A percentile compares a stretch with the other conserved stretches of the same genome.
Conservation (phyloP, 176 grass and related monocot genomes). For the Tillandsia fasciculata region DNA sequence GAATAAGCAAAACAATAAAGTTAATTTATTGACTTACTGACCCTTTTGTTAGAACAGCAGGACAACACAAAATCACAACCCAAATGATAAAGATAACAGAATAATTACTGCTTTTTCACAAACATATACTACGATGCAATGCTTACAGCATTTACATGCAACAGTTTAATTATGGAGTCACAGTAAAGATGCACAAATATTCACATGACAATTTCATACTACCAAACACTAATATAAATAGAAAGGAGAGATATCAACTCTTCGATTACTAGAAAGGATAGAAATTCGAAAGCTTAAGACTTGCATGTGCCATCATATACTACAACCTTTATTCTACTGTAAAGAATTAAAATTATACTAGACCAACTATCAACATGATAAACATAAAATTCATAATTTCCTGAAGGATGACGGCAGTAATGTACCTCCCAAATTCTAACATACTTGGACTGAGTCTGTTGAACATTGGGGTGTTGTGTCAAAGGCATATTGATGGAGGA, state of each 20-base stretch:
- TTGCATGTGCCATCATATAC: neutral
- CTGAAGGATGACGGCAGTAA: neutral
- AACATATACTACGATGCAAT: too few relatives aligned
- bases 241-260: neutral
- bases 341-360: neutral
- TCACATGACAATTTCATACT: neutral
- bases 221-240: neutral
- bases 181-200: conserved; percentile 12
- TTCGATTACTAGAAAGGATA: neutral
- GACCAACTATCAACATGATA: neutral
- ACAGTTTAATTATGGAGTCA: neutral
- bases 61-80: too few relatives aligned
- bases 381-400: neutral
- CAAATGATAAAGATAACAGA: too few relatives aligned
- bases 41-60: too few relatives aligned
- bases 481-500: conserved; percentile 73
- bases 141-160: too few relatives aligned
- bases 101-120: too few relatives aligned
- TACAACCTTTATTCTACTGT: neutral
- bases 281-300: neutral
- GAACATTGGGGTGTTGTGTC: conserved; percentile 47
- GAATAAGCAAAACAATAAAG: too few relatives aligned
- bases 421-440: conserved; percentile 98
- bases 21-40: too few relatives aligned
- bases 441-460: conserved; percentile 74